phyloP scores from a whole-genome alignment of 1,139 yeast genomes.

The Zygoascus hellenicus region DNA sequence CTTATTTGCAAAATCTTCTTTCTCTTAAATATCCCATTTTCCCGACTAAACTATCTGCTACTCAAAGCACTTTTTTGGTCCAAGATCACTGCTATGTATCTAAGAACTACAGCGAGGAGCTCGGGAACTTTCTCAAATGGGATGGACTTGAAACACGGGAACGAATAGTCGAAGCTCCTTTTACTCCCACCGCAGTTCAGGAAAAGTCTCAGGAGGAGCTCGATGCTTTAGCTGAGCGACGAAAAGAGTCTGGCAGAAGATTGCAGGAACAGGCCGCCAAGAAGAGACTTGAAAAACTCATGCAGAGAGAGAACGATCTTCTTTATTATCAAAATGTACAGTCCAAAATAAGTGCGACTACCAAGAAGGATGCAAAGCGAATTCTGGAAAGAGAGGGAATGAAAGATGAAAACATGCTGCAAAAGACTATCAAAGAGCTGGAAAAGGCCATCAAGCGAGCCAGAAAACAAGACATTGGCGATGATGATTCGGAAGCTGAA shows the following conservation, averaged over 20 bases:
- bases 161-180: constrained; percentile 77
- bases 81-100: constrained; percentile 78
- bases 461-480: constrained; percentile 53
- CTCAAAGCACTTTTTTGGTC: constrained; percentile 63
- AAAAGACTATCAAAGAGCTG: constrained; percentile 57
- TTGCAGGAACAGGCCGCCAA: constrained; percentile 91
- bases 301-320: constrained; percentile 75
- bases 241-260: constrained; percentile 81
- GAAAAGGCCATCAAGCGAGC: constrained; percentile 68
- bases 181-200: constrained; percentile 54
- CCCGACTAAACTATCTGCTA: constrained; percentile 62
- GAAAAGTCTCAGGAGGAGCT: constrained; percentile 83
- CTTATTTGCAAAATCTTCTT: constrained; percentile 57
- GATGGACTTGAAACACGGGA: constrained; percentile 62
- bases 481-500: constrained; percentile 37
- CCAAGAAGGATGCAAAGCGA: constrained; percentile 41
- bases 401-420: constrained; percentile 65
- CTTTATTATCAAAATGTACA: constrained; percentile 60
- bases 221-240: constrained; percentile 66
- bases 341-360: constrained; percentile 45
- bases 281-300: constrained; percentile 70
- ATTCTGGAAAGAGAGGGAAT: constrained; percentile 70
- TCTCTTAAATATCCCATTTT: constrained; percentile 86
- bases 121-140: constrained; percentile 51
- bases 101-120: constrained; percentile 58